Percentiles rank a stretch among this genome's conserved stretches.
These are phyloP conservation scores for Haberlea rhodopensis DNA, from an alignment of 257 asterid genomes.

Conservation along the genomic window DNA sequence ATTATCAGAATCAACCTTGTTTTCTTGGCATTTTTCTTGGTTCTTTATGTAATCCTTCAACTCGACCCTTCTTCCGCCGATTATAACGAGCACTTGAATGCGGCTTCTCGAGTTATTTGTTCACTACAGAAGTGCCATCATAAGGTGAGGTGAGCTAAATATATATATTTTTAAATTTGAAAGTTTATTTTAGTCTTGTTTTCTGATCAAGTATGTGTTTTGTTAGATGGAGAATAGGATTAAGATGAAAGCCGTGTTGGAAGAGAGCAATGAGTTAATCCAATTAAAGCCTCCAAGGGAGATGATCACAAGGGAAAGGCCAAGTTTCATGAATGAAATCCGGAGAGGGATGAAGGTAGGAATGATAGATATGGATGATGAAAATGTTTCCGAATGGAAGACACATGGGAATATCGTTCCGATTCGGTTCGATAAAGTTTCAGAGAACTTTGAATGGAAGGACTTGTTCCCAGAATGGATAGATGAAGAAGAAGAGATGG, in stretches of 20 bases:
- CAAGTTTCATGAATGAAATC: constrained; percentile 36
- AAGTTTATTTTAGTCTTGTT: neutral
- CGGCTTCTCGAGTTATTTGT: constrained; percentile 29
- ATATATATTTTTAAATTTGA: too few species aligned
- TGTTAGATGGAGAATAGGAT: constrained; percentile 34
- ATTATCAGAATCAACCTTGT: constrained; percentile 37
- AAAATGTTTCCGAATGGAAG: constrained; percentile 37
- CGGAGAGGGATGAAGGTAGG: constrained; percentile 35
- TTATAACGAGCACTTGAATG: neutral
- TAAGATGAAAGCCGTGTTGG: constrained; percentile 45
- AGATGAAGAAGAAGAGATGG: constrained; percentile 53
- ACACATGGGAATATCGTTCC: constrained; percentile 19
- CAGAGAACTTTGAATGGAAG: constrained; percentile 39
- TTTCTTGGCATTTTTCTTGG: constrained; percentile 39
- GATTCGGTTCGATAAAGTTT: constrained; percentile 30
- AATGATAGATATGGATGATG: constrained; percentile 43
- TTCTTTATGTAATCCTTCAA: constrained; percentile 32
- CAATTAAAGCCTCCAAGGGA: neutral
- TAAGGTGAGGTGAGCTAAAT: constrained; percentile 43
- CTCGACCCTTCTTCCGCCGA: constrained; percentile 27
- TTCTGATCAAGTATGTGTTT: neutral
- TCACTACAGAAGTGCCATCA: constrained; percentile 42
- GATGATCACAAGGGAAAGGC: constrained; percentile 32
- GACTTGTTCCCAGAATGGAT: constrained; percentile 55
- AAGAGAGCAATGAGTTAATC: constrained; percentile 5